Conservation (phyloP, 768 basidiomycete species). For the Stropharia rugosoannulata region DNA sequence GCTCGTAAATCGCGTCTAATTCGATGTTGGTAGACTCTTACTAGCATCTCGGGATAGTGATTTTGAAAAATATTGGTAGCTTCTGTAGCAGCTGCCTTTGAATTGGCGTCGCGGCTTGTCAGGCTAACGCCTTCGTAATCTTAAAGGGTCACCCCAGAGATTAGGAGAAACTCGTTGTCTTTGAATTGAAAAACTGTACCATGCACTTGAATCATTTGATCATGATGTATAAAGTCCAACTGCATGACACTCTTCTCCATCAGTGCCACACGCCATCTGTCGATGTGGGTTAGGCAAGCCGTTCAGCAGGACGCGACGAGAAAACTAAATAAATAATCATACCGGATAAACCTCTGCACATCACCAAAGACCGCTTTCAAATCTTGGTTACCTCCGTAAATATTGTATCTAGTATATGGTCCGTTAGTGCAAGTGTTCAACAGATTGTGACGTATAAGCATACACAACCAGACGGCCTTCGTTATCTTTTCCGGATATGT, state of each 20-base stretch:
- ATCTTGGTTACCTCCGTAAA: conserved; percentile 73
- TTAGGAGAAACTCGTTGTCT: not conserved
- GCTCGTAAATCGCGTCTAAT: not conserved
- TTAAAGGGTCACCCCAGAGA: conserved; percentile 20
- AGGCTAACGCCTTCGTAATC: conserved; percentile 77
- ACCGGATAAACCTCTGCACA: conserved; percentile 75
- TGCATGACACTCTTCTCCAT: conserved; percentile 66
- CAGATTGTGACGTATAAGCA: conserved; percentile 20
- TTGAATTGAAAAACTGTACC: conserved; percentile 32
- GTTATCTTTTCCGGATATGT: conserved; percentile 70
- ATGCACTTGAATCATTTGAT: conserved; percentile 74
- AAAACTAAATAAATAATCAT: conserved; percentile 4
- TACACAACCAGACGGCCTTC: conserved; percentile 69
- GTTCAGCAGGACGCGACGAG: not conserved
- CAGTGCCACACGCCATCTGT: conserved; percentile 75
- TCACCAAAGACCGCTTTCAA: conserved; percentile 75
- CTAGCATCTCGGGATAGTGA: conserved; percentile 81
- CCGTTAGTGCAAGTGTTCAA: not conserved
- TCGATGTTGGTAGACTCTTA: conserved; percentile 25
- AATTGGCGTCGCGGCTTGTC: conserved; percentile 65
- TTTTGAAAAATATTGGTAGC: conserved; percentile 72
- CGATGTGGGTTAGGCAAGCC: not conserved
- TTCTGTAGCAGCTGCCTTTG: conserved; percentile 75
- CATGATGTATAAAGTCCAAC: conserved; percentile 72
- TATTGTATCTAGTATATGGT: conserved; percentile 56